Evolutionary conservation across 2,329 filamentous ascomycete species (phyloP).

Genomic region (Pseudocercospora pini-densiflorae): DNA sequence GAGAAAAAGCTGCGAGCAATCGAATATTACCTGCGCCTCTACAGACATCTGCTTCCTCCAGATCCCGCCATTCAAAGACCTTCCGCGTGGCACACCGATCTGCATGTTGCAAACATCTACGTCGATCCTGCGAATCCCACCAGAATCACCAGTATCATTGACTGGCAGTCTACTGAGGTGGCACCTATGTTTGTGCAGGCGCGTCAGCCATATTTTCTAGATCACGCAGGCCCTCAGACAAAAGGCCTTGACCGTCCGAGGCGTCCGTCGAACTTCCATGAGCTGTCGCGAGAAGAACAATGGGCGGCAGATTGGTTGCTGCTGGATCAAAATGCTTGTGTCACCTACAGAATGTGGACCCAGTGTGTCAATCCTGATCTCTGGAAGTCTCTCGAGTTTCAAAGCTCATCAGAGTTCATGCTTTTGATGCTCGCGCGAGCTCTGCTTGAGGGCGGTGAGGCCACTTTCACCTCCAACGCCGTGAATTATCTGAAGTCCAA

Average conservation of each 20-base stretch:
- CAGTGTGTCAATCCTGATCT: neutral
- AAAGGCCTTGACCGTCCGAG: conserved; percentile 37
- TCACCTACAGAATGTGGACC: neutral
- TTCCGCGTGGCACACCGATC: conserved; percentile 44
- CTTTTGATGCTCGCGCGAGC: conserved; percentile 1
- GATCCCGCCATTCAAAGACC: conserved; percentile 12
- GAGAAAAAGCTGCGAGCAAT: conserved; percentile 40
- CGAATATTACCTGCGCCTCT: conserved; percentile 28
- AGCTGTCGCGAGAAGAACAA: conserved; percentile 31
- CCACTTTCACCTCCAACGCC: neutral
- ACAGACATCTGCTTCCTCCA: conserved; percentile 22
- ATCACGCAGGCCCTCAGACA: conserved; percentile 40
- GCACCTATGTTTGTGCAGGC: conserved; percentile 45
- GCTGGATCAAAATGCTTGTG: conserved; percentile 33
- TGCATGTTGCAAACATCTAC: conserved; percentile 46
- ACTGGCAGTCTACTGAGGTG: conserved; percentile 43
- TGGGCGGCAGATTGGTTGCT: conserved; percentile 31
- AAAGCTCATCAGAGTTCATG: neutral
- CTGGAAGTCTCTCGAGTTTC: conserved; percentile 7
- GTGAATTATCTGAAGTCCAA: conserved; percentile 18
- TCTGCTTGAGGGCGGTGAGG: conserved; percentile 23
- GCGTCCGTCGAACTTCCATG: conserved; percentile 31
- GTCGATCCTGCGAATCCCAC: conserved; percentile 40
- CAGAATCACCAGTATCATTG: conserved; percentile 40
- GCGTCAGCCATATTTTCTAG: conserved; percentile 40